A percentile compares a stretch with the other conserved stretches of the same genome.
phyloP scores from a whole-genome alignment of 176 grass and related monocot genomes.

The Dendrocalamus sinicus region DNA sequence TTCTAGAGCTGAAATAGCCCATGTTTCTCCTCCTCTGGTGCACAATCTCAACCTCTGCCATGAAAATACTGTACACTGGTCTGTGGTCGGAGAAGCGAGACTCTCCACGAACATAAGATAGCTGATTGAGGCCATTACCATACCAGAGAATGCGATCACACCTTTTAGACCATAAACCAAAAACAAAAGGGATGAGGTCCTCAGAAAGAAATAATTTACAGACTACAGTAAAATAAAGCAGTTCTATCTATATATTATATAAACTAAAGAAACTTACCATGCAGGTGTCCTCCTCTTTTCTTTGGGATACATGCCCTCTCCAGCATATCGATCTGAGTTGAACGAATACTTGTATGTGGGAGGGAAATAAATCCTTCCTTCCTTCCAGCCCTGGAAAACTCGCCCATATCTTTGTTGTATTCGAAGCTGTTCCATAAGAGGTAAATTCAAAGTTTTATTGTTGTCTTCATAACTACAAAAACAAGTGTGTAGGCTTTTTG shows the following conservation, averaged over 20 bases:
- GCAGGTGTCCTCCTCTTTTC: conserved; percentile 88
- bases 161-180: conserved; percentile 48
- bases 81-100: conserved; percentile 90
- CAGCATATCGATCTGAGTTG: conserved; percentile 84
- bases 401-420: conserved; percentile 84
- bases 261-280: conserved; percentile 56
- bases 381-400: conserved; percentile 88
- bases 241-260: neutral
- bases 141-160: conserved; percentile 90
- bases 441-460: conserved; percentile 34
- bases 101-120: conserved; percentile 79
- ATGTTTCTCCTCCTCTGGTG: conserved; percentile 62
- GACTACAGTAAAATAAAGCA: neutral
- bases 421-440: conserved; percentile 65
- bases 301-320: conserved; percentile 73
- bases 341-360: conserved; percentile 93
- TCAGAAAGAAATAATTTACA: neutral
- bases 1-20: conserved; percentile 71
- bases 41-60: conserved; percentile 75
- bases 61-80: conserved; percentile 80
- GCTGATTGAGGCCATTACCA: conserved; percentile 70
- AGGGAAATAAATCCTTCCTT: conserved; percentile 94
- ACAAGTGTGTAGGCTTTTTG: neutral
- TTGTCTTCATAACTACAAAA: neutral
- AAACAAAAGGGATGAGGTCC: conserved; percentile 13